Evolutionary conservation across 139 green algal genomes (phyloP).

Genomic region (Chlamydomonas sp.): DNA sequence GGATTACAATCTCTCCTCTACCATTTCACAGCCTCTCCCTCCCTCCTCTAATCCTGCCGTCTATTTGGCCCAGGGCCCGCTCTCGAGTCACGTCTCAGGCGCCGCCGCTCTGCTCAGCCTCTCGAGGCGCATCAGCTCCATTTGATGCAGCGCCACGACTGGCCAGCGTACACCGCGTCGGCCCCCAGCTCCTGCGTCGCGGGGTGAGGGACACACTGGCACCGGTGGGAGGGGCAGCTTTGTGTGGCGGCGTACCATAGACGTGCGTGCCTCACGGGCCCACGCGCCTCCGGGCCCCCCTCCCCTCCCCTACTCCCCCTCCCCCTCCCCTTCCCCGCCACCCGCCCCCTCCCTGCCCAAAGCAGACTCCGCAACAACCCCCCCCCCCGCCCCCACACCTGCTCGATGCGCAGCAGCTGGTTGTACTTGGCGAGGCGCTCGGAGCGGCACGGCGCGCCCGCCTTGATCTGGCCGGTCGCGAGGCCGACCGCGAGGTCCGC

Average conservation of each 20-base stretch:
- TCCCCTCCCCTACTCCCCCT: neutral
- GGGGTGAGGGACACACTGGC: neutral
- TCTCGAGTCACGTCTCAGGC: too few relatives aligned
- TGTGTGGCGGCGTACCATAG: too few relatives aligned
- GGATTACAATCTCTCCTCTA: too few relatives aligned
- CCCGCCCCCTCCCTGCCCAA: neutral
- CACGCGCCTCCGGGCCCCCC: too few relatives aligned
- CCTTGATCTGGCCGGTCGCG: constrained; percentile 98
- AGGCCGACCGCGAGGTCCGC: constrained; percentile 96
- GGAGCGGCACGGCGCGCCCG: constrained; percentile 88
- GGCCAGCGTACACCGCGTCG: constrained; percentile 64
- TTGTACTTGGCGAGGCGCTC: constrained; percentile 99
- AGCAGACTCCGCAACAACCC: constrained; percentile 54
- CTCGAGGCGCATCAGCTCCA: too few relatives aligned
- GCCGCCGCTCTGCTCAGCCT: too few relatives aligned
- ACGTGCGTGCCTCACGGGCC: too few relatives aligned
- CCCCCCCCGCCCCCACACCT: constrained; percentile 59
- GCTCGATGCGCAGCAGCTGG: constrained; percentile 97
- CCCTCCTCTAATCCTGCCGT: too few relatives aligned
- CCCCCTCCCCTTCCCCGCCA: neutral
- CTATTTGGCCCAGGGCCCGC: too few relatives aligned
- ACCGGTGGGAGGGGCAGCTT: neutral
- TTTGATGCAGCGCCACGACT: constrained; percentile 67
- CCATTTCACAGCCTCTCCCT: too few relatives aligned
- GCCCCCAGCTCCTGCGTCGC: constrained; percentile 43